Percentiles rank a stretch among this genome's conserved stretches.
Conservation (phyloP, 2,329 filamentous ascomycete genomes). For the Penicillium corylophilum region DNA sequence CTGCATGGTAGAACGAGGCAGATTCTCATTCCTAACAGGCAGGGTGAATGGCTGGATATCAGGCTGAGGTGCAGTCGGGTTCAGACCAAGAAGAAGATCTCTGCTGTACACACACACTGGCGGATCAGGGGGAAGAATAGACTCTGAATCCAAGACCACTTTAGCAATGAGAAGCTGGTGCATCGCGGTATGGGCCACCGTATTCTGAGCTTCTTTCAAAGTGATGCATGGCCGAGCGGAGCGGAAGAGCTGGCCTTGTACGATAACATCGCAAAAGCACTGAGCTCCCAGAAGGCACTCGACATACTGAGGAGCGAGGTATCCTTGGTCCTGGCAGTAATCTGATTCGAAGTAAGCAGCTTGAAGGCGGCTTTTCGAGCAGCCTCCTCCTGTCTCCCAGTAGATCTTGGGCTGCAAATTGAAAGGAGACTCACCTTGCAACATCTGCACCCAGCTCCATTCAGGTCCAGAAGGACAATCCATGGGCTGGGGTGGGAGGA, state of each 20-base stretch:
- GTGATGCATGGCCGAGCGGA: constrained; percentile 19
- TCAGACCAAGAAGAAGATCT: constrained; percentile 1
- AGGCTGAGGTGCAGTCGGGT: neutral
- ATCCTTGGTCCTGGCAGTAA: constrained; percentile 16
- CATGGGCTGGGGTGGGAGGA: constrained; percentile 27
- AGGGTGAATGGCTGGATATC: neutral
- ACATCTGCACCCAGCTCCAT: constrained; percentile 32
- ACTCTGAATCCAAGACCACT: neutral
- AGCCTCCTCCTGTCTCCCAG: constrained; percentile 11
- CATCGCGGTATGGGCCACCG: constrained; percentile 29
- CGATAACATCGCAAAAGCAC: constrained; percentile 29
- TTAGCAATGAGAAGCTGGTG: constrained; percentile 21
- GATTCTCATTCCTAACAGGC: neutral
- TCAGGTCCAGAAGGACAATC: constrained; percentile 9
- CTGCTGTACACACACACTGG: neutral
- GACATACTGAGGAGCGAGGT: neutral
- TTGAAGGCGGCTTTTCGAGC: neutral
- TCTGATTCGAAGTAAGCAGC: neutral
- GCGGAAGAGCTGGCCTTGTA: constrained; percentile 16
- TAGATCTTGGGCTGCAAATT: neutral
- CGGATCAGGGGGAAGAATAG: neutral
- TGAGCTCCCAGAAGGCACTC: neutral
- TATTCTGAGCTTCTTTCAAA: constrained; percentile 28
- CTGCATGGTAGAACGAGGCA: neutral
- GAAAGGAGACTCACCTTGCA: constrained; percentile 25